Conservation (phyloP, 202 grass and related monocot genomes). For the Bolboschoenoplectus hybrid region DNA sequence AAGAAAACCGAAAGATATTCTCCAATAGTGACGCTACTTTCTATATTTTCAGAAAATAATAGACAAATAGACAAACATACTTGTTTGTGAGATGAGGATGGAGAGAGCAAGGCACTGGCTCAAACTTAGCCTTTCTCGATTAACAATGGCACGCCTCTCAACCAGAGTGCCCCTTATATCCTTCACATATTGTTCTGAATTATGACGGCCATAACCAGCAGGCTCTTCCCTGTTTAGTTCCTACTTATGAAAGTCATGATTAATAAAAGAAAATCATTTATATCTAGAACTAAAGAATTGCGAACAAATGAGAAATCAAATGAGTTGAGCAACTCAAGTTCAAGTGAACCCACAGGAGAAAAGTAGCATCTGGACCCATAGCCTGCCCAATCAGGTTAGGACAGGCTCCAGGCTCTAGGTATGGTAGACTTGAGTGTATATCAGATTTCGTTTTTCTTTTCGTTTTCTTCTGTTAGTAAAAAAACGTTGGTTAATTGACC, state of each 20-base stretch:
- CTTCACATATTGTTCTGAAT: constrained; percentile 76
- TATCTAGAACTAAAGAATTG: neutral
- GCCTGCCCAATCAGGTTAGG: neutral
- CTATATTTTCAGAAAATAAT: neutral
- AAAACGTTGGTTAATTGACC: neutral
- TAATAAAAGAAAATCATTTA: constrained; percentile 26
- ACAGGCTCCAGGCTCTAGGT: neutral
- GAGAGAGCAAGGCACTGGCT: constrained; percentile 96
- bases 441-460: neutral
- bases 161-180: constrained; percentile 90
- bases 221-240: constrained; percentile 83
- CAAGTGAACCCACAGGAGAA: neutral
- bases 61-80: constrained; percentile 50
- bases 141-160: constrained; percentile 82
- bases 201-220: constrained; percentile 70
- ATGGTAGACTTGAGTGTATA: neutral
- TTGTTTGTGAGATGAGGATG: constrained; percentile 65
- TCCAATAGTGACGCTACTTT: constrained; percentile 20
- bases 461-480: neutral
- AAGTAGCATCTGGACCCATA: neutral
- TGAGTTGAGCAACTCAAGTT: neutral
- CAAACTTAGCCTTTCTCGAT: constrained; percentile 84
- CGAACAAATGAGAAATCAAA: neutral
- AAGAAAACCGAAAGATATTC: constrained; percentile 14
- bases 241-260: constrained; percentile 42